These are phyloP conservation scores for Dalechampia spathulata DNA, from an alignment of 441 rosid genomes.

Conservation along the genomic window DNA sequence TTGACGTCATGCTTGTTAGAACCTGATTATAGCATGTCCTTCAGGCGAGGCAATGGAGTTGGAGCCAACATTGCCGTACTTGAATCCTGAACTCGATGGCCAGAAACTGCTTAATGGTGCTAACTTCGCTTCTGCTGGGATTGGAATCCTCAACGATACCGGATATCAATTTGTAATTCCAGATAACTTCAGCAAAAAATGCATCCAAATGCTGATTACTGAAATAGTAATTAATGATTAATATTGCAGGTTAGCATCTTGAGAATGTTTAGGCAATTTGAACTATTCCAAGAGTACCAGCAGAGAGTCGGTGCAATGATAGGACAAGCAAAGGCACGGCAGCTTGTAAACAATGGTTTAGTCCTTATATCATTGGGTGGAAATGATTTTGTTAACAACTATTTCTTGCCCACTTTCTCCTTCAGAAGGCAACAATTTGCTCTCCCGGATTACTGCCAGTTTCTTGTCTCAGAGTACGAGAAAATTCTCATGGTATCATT, in stretches of 20 bases:
- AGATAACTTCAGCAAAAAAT: too few species aligned
- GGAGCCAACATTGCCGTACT: conserved; percentile 61
- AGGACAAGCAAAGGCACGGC: conserved; percentile 37
- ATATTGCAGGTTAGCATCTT: conserved; percentile 48
- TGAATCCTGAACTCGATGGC: conserved; percentile 56
- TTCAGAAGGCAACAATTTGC: conserved; percentile 61
- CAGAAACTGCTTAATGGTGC: conserved; percentile 66
- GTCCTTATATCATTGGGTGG: conserved; percentile 72
- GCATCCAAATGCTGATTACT: background rate
- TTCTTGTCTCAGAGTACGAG: conserved; percentile 54
- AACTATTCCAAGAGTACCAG: conserved; percentile 58
- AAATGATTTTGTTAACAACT: conserved; percentile 82
- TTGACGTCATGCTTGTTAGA: too few species aligned
- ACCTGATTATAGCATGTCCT: background rate
- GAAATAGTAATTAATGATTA: background rate
- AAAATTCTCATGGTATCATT: conserved; percentile 48
- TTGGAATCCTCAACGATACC: conserved; percentile 84
- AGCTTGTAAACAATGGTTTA: conserved; percentile 48
- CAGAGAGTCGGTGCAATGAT: conserved; percentile 37
- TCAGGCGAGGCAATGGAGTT: conserved; percentile 59
- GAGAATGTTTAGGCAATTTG: conserved; percentile 43
- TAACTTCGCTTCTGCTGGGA: conserved; percentile 86
- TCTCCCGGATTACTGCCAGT: conserved; percentile 47
- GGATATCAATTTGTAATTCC: conserved; percentile 69
- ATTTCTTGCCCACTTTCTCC: conserved; percentile 57